These are phyloP conservation scores for Xylaria sp. DNA, from an alignment of 2,329 filamentous ascomycete genomes.

Conservation along the genomic window DNA sequence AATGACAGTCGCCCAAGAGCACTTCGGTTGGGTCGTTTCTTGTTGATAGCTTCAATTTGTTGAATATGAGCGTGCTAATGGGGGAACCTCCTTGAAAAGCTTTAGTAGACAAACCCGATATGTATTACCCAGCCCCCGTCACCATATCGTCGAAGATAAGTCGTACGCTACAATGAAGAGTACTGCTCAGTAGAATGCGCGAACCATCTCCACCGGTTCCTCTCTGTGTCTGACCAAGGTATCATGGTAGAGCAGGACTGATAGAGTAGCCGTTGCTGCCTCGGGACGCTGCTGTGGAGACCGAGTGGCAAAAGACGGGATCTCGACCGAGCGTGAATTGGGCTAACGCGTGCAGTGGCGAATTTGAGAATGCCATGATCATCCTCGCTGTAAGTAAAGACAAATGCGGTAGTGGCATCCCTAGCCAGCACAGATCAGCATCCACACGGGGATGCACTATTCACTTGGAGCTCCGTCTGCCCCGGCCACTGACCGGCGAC, in stretches of 20 bases:
- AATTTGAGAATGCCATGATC: conserved; percentile 4
- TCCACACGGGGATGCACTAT: neutral
- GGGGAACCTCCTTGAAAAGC: neutral
- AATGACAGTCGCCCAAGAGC: neutral
- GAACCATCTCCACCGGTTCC: neutral
- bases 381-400: neutral
- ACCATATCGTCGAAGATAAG: conserved; percentile 5
- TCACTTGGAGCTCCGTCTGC: neutral
- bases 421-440: neutral
- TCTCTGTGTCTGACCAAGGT: conserved; percentile 2
- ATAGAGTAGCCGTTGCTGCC: neutral
- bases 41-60: neutral
- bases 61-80: neutral
- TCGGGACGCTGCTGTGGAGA: neutral
- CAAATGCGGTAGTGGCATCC: conserved; percentile 12
- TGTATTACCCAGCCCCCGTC: conserved; percentile 1
- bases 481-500: too few relatives aligned
- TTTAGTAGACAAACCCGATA: conserved; percentile 1
- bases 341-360: conserved; percentile 17
- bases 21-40: neutral
- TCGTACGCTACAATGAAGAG: conserved; percentile 15
- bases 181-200: conserved; percentile 14
- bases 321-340: neutral
- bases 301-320: conserved; percentile 27
- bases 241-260: conserved; percentile 13